Conservation (phyloP, 495 filamentous ascomycete genomes). For the Aspergillus leporis region DNA sequence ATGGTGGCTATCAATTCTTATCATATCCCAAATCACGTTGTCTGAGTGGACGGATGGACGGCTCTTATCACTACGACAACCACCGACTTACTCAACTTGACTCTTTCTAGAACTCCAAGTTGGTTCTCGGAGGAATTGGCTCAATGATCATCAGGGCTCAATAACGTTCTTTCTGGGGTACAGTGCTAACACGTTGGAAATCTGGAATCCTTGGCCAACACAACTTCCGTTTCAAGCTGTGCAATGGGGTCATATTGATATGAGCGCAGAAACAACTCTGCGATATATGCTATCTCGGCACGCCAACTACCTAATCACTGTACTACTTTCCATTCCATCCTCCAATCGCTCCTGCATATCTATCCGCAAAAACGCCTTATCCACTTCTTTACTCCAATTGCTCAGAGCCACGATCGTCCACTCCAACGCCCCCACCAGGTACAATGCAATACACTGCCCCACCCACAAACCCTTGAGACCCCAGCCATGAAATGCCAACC, state of each 20-base stretch:
- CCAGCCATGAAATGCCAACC: constrained; percentile 87
- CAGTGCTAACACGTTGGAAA: not conserved
- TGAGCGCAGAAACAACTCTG: too few relatives aligned
- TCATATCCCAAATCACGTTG: not conserved
- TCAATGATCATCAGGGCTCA: too few relatives aligned
- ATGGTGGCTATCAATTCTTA: not conserved
- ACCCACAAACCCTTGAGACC: constrained; percentile 83
- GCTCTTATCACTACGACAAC: not conserved
- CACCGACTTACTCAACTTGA: too few relatives aligned
- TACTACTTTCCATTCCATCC: constrained; percentile 10
- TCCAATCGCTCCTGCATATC: constrained; percentile 58
- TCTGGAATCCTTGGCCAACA: not conserved
- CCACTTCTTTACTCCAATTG: constrained; percentile 77
- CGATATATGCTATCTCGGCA: not conserved
- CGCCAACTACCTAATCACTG: not conserved
- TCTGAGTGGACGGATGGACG: not conserved
- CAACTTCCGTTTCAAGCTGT: not conserved
- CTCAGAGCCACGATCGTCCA: constrained; percentile 80
- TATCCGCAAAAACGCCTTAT: constrained; percentile 74
- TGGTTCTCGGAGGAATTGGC: not conserved
- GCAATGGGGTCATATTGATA: not conserved
- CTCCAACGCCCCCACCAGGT: constrained; percentile 75
- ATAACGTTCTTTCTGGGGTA: not conserved
- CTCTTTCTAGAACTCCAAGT: not conserved
- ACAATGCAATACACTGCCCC: constrained; percentile 87